Base-by-base conservation (phyloP, 2,329 filamentous ascomycete genomes). In the Apiospora aurea region DNA sequence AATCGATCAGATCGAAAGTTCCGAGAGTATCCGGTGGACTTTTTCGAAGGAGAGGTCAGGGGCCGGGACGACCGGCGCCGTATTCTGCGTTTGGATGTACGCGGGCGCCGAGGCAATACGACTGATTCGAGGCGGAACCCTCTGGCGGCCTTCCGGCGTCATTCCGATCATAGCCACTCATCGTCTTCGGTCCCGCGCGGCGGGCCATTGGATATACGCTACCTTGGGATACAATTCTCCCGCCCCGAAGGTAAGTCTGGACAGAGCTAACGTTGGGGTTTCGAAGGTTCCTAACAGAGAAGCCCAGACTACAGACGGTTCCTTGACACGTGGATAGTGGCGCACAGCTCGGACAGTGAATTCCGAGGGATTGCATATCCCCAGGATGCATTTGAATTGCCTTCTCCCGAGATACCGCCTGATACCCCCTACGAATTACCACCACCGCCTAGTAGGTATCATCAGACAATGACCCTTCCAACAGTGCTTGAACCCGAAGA, bases 211-310 rank as follows among this genome's bases (percentile, higher is more conserved):
- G 85, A 86, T 72, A 85, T 88, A 68, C 82, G 84, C 68, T 85
- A 87, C 76, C 79, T 88, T 41, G 84, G 84, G 7, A 83, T 88
- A 61, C 86, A 87, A 70, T 88, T 88, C 74, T 86, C 83, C 57
- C 81, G 83, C 61, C 80, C 83, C 41, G 82, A 85, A 75, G 86
- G 86, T 87, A 79, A 77, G 80, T 43, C 57, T 72, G 69, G 3
- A 34, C n/a, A n/a, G 47, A 61, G 18, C 5, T 24, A 26, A 26
- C 16, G 34, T 26, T 38, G 53, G 34, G 38, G 18, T 13, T 29
- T 53, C 24, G 18, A 43, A 24, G 16, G 47, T 16, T 66, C 66
- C 46, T 47, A 66, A 70, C 18, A 29, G 69, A 61, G 44, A 26
- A 46, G 18, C 72, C 72, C 76, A 86, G 84, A 85, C 74, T 87